Base-by-base conservation (phyloP, 148 eudicot genomes). In the Limonium bicolor region DNA sequence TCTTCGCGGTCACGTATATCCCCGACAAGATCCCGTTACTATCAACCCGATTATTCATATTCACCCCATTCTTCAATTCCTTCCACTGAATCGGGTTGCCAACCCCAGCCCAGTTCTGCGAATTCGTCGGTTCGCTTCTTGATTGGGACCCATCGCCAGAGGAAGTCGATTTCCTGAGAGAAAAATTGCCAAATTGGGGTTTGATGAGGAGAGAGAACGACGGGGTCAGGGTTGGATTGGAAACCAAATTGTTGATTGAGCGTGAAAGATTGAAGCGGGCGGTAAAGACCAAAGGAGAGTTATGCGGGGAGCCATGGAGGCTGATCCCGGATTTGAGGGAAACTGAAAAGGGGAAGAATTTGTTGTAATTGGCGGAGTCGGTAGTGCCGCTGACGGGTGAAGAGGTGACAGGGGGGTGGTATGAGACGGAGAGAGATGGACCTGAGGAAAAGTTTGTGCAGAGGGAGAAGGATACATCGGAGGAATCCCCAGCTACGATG, bases 181-280 rank as follows among this genome's bases (percentile, higher is more conserved):
- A 90, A 40, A 90, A 90, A 11, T 77, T 71, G 27, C 97, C 97
- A 9, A 90, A 55, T 26, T 63, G 78, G 16, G 97, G 97, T 50
- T 80, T 90, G 19, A 84, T 36, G 9, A 63, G 62, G 50, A 90
- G 65, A 26, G 73, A 67, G 58, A 90, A 90, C 15, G 56, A 59
- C 9, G 96, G 94, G 45, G 27, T 58, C 9, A 73, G 54, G 63
- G 62, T 56, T 13, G 62, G 60, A 27, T 57, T 67, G 4, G 58
- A 17, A n/a, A n/a, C n/a, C n/a, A n/a, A n/a, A 12, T 28, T 28
- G 19, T 40, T 7, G n/a, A n/a, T n/a, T n/a, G n/a, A n/a, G n/a
- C n/a, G n/a, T n/a, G n/a, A n/a, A 27, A 76, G 32, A 16, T 65
- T 63, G 55, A 84, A 88, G 13, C 62, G 59, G 11, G 92, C 97